Evolutionary conservation across 2,329 filamentous ascomycete species (phyloP), one percentile per base, ranked within the genome.

Genomic region (Truncatella angustata): DNA sequence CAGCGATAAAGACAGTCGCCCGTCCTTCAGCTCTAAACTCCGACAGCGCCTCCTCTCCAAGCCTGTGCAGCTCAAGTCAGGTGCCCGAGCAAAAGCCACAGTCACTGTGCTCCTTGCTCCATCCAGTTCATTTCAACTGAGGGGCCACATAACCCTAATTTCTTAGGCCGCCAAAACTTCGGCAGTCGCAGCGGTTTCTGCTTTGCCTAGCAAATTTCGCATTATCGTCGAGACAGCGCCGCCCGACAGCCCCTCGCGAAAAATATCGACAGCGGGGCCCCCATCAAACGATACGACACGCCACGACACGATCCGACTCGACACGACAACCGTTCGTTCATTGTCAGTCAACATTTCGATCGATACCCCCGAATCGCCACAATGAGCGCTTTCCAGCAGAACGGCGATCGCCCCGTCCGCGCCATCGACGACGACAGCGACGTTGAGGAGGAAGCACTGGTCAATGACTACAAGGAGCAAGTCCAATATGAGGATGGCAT

Each of bases 381-480:
- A 49, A 87, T 87, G 84, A 83, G 80, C 71, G 76, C 73, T 61
- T 83, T 81, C 67, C 78, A 83, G n/a, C n/a, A n/a, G 68, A 86
- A 84, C 70, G 80, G 80, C 66, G 75, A 74, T 66, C 77, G 80
- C 68, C 79, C 82, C 60, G 70, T 77, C 67, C 81, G 83, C 71
- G 74, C 79, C 61, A 73, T 84, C 54, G 85, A 85, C 64, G 88
- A 93, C 73, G 91, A 95, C 70, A 96, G 91, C 68, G 94, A 97
- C 72, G 88, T 90, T 60, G 92, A 97, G 77, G 93, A 97, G 81
- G 94, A 97, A 77, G 88, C 88, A 64, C 84, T 99, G 62, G 94
- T 91, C 65, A 91, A 91, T 74, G 91, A 97, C 76, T 97, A 97
- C 82, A 87, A 86, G 70, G 91, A 97, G 77, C 93, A 97, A 74